A percentile compares a stretch with the other conserved stretches of the same genome.
Evolutionary conservation across 768 basidiomycete species (phyloP).

Genomic region (Auricularia sp.): DNA sequence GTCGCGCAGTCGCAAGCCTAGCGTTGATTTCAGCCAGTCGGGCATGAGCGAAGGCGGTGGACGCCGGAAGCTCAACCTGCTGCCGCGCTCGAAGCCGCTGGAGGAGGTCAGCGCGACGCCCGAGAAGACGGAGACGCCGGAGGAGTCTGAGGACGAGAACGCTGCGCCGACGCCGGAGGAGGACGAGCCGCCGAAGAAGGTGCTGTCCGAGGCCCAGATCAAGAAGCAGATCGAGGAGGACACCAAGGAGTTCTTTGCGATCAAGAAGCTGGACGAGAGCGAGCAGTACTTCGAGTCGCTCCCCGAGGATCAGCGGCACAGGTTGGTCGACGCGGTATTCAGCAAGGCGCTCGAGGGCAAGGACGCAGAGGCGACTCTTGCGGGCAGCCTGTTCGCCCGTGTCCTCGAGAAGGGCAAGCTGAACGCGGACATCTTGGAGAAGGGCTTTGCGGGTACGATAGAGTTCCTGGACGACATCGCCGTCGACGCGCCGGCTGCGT

Average conservation of each 20-base stretch:
- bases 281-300: slow-evolving; percentile 76
- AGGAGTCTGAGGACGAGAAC: slow-evolving; percentile 28
- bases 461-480: slow-evolving; percentile 82
- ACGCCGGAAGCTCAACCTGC: slow-evolving; percentile 62
- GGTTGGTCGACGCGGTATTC: slow-evolving; percentile 68
- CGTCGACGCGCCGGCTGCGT: slow-evolving; percentile 84
- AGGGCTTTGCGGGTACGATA: slow-evolving; percentile 58
- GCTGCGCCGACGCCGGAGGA: slow-evolving; percentile 37
- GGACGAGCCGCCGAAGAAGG: slow-evolving; percentile 20
- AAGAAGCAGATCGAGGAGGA: slow-evolving; percentile 73
- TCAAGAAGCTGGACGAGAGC: slow-evolving; percentile 79
- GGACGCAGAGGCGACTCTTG: slow-evolving; percentile 67
- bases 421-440: slow-evolving; percentile 53
- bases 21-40: slow-evolving; percentile 38
- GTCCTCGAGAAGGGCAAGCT: slow-evolving; percentile 53
- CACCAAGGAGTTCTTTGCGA: slow-evolving; percentile 75
- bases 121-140: slow-evolving; percentile 38
- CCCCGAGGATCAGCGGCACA: slow-evolving; percentile 49
- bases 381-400: slow-evolving; percentile 62
- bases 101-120: slow-evolving; percentile 22
- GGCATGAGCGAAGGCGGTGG: slow-evolving; percentile 35
- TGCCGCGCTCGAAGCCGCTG: slow-evolving; percentile 70
- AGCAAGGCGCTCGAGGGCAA: slow-evolving; percentile 71
- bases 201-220: slow-evolving; percentile 57
- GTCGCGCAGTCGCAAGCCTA: slow-evolving; percentile 40